Conservation (phyloP, 2,329 filamentous ascomycete genomes). For the Pseudogymnoascus sp. region DNA sequence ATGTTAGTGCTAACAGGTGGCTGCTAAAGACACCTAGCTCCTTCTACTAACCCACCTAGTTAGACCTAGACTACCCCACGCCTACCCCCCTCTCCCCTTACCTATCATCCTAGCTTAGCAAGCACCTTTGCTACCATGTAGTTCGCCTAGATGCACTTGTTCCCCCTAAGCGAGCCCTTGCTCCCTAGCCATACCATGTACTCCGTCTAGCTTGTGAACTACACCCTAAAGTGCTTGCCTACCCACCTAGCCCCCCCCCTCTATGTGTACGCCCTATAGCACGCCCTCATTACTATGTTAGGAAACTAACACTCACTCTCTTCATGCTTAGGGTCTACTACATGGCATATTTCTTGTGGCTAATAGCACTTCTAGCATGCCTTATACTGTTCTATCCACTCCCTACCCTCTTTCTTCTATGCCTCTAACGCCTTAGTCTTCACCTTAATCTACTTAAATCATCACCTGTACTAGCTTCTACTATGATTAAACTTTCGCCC, state of each 20-base stretch:
- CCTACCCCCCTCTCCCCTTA: too few relatives aligned
- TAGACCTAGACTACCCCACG: too few relatives aligned
- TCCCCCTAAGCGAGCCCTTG: background rate
- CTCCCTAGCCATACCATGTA: slow-evolving; percentile 6
- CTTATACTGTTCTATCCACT: background rate
- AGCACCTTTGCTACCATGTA: background rate
- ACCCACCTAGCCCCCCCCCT: background rate
- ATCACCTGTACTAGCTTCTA: background rate
- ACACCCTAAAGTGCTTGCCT: background rate
- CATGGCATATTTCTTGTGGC: background rate
- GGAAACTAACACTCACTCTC: background rate
- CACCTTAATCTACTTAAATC: background rate
- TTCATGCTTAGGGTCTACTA: background rate
- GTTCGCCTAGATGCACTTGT: background rate
- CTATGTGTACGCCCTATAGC: background rate
- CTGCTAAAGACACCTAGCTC: too few relatives aligned
- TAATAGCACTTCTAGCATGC: slow-evolving; percentile 9
- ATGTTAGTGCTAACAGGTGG: too few relatives aligned
- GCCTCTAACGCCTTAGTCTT: background rate
- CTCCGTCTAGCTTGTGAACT: background rate
- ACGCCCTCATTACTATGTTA: background rate
- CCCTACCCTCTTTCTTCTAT: background rate
- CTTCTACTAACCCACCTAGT: too few relatives aligned
- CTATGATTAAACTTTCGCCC: background rate
- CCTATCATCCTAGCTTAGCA: too few relatives aligned